Evolutionary conservation across 106 monocot species (phyloP), one percentile per base, ranked within the genome.

Genomic region (Dactylorhiza incarnata): DNA sequence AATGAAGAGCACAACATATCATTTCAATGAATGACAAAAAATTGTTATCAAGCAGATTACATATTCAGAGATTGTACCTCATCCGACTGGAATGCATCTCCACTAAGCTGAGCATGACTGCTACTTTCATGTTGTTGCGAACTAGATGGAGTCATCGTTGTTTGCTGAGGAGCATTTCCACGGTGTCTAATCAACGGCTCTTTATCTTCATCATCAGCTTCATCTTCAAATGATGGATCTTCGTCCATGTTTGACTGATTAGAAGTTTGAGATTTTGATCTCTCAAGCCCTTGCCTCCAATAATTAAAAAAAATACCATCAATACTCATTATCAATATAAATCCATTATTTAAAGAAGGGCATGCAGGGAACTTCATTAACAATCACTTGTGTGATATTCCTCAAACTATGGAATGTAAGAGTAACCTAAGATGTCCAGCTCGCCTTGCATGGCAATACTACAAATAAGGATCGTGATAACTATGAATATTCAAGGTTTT

Each of bases 161-260:
- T 71, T 53, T 79, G 68, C 58, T 82, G 70, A 73, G 71, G 80
- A 75, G 11, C 68, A 77, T 74, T 78, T 80, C 66, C 76, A 37
- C 74, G 82, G 19, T 83, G 80, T 26, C 80, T 80, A 16, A 93
- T 76, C 69, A 91, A 53, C 49, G 84, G 87, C 48, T 87, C 75
- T 67, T 87, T 87, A 29, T 86, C 91, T n/a, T 77, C 71, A 83
- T 96, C 93, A 75, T 89, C 94, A 83, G 20, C 81, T 70, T 90
- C 92, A 56, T 89, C 92, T 56, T 86, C 79, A 63, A 83, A 17
- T 62, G 68, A 82, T n/a, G 63, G 14, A 79, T 55, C 54, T 72
- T 84, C 80, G 12, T 82, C 76, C 65, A 76, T 63, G 19, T 79
- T 22, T 48, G 48, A 15, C 45, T 73, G 77, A 68, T 74, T 73